phyloP scores from a whole-genome alignment of 192 early-diverging fungal genomes.

The Linnemannia schmuckeri region DNA sequence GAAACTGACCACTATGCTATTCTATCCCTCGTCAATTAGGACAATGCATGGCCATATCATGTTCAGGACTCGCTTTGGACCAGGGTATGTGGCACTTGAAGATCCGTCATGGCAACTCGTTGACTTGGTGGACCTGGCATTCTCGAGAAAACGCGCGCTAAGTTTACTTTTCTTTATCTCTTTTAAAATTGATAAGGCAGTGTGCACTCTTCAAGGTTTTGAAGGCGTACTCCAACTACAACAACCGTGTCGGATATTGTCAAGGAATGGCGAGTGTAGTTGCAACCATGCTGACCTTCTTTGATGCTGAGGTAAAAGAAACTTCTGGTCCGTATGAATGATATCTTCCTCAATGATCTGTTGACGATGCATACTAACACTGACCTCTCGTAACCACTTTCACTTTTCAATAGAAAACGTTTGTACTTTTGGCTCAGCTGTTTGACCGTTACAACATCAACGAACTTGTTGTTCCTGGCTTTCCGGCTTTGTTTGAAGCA shows the following conservation, averaged over 20 bases:
- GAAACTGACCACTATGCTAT: background rate
- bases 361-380: background rate
- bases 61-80: constrained; percentile 70
- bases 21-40: constrained; percentile 7
- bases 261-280: constrained; percentile 89
- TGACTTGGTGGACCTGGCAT: background rate
- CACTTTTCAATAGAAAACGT: constrained; percentile 59
- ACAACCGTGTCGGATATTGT: constrained; percentile 87
- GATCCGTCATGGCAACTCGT: background rate
- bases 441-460: constrained; percentile 64
- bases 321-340: background rate
- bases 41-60: constrained; percentile 71
- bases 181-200: constrained; percentile 65
- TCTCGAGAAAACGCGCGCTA: background rate
- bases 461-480: constrained; percentile 66
- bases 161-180: background rate
- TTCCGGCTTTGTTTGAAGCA: constrained; percentile 66
- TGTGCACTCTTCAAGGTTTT: constrained; percentile 83
- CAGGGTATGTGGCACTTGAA: constrained; percentile 55
- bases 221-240: constrained; percentile 82
- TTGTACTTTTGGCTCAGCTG: constrained; percentile 63
- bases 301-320: constrained; percentile 65
- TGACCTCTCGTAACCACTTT: too few relatives aligned
- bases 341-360: background rate
- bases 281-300: constrained; percentile 81